Evolutionary conservation across 2,329 filamentous ascomycete species (phyloP), one percentile per base, ranked within the genome.

Genomic region (Colletotrichum lini): DNA sequence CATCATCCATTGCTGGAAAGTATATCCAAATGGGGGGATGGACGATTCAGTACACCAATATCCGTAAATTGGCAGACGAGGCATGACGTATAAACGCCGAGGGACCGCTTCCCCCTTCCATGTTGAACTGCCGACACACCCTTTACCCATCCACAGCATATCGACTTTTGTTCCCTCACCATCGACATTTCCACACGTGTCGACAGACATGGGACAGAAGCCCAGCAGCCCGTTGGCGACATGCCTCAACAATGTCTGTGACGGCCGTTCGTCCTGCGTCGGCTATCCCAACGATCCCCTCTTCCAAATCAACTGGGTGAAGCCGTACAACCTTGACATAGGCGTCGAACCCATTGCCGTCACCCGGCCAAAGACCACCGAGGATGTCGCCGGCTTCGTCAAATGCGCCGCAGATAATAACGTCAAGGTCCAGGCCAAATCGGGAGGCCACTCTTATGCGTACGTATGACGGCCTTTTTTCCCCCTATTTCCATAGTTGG

Each of bases 371-470:
- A 79, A 81, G 6, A 88, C 81, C 0, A 81, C 84, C 13, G 78
- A 86, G 26, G 87, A 92, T 65, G 86, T 92, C 2, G 84, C 89
- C 1, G 85, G 80, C 23, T 86, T 89, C 16, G 84, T 92, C 49
- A 85, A 86, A 61, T 92, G 90, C 76, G 90, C 90, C 6, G 81
- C 77, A 2, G 72, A 84, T 30, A 81, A 82, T 68, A 80, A 81
- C 7, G 78, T 88, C 63, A 87, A 88, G 73, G 88, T 92, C 0
- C 89, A 92, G 76, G 87, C 90, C 26, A 88, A 85, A 73, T 90
- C 89, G 2, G 91, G 90, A 4, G 91, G 91, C 0, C 91, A 92
- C 75, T 92, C 89, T 0, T 93, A 90, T 73, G 90, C 83, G 86
- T 88, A 77, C 75, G 84, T 72, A 7, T 44, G 53, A 16, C 49